Base-by-base conservation (phyloP, 2,329 filamentous ascomycete species). In the Stagonosporopsis vannaccii region DNA sequence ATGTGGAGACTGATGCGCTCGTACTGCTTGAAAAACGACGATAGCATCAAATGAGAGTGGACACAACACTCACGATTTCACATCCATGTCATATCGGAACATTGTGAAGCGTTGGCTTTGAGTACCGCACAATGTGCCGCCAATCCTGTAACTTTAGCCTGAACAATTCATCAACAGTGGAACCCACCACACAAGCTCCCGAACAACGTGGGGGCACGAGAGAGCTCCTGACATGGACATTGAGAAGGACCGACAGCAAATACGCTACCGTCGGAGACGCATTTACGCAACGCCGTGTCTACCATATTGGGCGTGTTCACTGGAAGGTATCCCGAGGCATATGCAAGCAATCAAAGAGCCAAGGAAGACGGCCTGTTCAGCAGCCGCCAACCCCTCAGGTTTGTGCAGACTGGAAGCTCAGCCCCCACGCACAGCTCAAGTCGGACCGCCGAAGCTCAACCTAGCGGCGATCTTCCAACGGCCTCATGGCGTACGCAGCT, bases 391-490 rank as follows among this genome's bases (percentile, higher is more conserved):
- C 48, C 48, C 43, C 42, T 55, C 47, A 37, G 41, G 53, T 46
- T 56, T 56, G 41, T 54, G 47, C 47, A 47, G 37, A 43, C 53
- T 51, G 47, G 22, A 30, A 32, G 43, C n/a, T 32, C 42, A 39
- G 25, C 42, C 49, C 54, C 54, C 54, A 58, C 54, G 54, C 49
- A 49, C 26, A 33, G 51, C 44, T 44, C 49, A 48, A 49, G 49
- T 33, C 54, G 43, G 43, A 44, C 48, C 32, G 42, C 39, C 35
- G 22, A 48, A 46, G 30, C 49, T 57, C 44, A 39, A 40, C 54
- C 49, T n/a, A 52, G 54, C 36, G 33, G 35, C 49, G 54, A 58
- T 58, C 54, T 37, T 25, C 25, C 26, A 52, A 58, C 48, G 49
- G 54, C 44, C 26, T 39, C 39, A 49, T 45, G 17, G 22, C 15